Conservation (phyloP, 2,329 filamentous ascomycete species). For the Lachnum nothofagi region DNA sequence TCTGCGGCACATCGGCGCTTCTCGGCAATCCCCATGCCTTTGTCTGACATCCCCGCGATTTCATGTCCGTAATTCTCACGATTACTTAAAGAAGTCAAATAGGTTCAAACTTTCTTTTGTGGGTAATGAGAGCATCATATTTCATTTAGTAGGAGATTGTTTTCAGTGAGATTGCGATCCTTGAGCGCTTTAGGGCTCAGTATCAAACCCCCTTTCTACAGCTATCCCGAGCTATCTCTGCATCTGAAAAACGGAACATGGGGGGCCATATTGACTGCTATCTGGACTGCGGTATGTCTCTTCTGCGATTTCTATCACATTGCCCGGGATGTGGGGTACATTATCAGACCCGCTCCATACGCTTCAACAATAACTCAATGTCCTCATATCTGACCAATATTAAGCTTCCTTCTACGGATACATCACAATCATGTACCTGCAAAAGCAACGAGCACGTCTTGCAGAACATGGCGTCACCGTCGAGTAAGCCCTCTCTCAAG, state of each 20-base stretch:
- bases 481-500: conserved; percentile 49
- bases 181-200: no score
- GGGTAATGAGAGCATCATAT: no score
- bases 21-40: background rate
- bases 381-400: background rate
- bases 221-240: background rate
- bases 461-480: conserved; percentile 55
- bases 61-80: background rate
- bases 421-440: conserved; percentile 52
- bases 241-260: conserved; percentile 40
- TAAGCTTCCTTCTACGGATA: conserved; percentile 63
- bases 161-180: no score
- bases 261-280: conserved; percentile 60
- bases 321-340: no score
- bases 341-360: no score
- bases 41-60: no score
- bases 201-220: background rate
- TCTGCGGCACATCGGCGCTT: background rate
- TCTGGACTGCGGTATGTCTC: conserved; percentile 57
- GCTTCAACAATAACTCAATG: no score
- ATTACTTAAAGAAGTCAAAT: background rate
- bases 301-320: background rate
- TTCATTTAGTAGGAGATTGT: no score
- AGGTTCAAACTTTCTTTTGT: background rate
- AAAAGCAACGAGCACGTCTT: conserved; percentile 50